These are phyloP conservation scores for Penicillium verhagenii DNA, from an alignment of 495 filamentous ascomycete genomes.

Conservation along the genomic window DNA sequence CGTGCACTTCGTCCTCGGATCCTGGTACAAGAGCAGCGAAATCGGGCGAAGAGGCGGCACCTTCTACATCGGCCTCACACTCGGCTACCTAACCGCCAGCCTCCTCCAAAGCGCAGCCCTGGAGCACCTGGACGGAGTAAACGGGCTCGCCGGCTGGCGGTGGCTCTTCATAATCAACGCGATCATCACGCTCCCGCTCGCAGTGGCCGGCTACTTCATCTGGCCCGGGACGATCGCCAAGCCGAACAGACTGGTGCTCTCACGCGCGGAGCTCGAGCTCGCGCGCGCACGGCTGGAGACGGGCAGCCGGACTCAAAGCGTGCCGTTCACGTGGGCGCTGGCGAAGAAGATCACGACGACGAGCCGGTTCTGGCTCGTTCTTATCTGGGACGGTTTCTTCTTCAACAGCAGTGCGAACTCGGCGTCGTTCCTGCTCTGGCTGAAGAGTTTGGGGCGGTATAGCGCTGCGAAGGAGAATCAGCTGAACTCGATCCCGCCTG, in stretches of 20 bases:
- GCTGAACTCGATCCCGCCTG: constrained; percentile 41
- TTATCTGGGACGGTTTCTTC: neutral
- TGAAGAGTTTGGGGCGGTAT: constrained; percentile 40
- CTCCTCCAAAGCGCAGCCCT: constrained; percentile 50
- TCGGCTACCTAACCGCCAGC: constrained; percentile 51
- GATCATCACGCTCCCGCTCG: constrained; percentile 50
- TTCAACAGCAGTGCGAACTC: constrained; percentile 32
- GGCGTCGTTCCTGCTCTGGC: constrained; percentile 40
- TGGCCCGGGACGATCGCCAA: constrained; percentile 42
- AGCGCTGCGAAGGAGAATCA: constrained; percentile 43
- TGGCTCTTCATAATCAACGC: constrained; percentile 57
- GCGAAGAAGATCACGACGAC: no score
- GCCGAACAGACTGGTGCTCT: constrained; percentile 42
- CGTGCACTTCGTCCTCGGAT: constrained; percentile 46
- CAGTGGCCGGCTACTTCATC: constrained; percentile 42
- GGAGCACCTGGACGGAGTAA: constrained; percentile 39
- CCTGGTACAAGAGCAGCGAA: constrained; percentile 42
- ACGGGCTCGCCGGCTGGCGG: constrained; percentile 50
- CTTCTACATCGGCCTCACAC: constrained; percentile 49
- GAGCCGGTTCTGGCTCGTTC: neutral
- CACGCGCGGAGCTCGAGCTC: constrained; percentile 35
- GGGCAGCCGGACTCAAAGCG: constrained; percentile 22
- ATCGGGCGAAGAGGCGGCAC: constrained; percentile 45
- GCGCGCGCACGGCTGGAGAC: constrained; percentile 28
- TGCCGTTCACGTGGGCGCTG: neutral